Conservation (phyloP, 129 eudicot genomes). For the Pittosporum tobira region DNA sequence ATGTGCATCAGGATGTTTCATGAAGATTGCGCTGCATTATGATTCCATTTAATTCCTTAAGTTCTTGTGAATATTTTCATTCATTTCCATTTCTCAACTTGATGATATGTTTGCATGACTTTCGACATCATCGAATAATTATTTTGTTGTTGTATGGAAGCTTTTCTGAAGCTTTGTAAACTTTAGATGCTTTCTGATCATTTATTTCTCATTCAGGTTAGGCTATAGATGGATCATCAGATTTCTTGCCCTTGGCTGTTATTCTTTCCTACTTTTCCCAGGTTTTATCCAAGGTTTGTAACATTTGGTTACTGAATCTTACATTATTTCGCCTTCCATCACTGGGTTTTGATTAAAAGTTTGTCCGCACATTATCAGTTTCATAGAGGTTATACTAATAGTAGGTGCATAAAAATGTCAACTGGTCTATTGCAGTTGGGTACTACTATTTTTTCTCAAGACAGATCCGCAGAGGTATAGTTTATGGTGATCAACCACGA, state of each 20-base stretch:
- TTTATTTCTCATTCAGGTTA: slow-evolving; percentile 65
- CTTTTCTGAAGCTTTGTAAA: slow-evolving; percentile 1
- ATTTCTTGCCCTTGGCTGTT: slow-evolving; percentile 79
- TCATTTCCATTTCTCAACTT: background rate
- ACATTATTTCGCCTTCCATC: background rate
- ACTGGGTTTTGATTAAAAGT: background rate
- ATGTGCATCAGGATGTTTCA: no score
- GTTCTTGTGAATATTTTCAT: background rate
- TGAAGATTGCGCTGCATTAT: no score
- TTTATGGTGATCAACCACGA: slow-evolving; percentile 84
- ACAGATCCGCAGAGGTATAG: slow-evolving; percentile 60
- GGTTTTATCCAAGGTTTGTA: slow-evolving; percentile 89
- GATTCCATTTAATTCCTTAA: background rate
- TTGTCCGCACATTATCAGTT: background rate
- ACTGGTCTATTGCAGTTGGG: slow-evolving; percentile 51
- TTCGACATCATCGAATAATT: background rate
- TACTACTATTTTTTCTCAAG: slow-evolving; percentile 70
- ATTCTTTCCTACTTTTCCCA: slow-evolving; percentile 69
- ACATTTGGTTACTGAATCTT: slow-evolving; percentile 12
- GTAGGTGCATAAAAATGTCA: slow-evolving; percentile 7
- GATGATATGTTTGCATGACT: background rate
- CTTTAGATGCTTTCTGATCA: slow-evolving; percentile 17
- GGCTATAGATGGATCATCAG: slow-evolving; percentile 69
- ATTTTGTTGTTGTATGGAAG: background rate
- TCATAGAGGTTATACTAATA: background rate